These are phyloP conservation scores for Diaporthe capsici DNA, from an alignment of 2,329 filamentous ascomycete species.

Conservation along the genomic window DNA sequence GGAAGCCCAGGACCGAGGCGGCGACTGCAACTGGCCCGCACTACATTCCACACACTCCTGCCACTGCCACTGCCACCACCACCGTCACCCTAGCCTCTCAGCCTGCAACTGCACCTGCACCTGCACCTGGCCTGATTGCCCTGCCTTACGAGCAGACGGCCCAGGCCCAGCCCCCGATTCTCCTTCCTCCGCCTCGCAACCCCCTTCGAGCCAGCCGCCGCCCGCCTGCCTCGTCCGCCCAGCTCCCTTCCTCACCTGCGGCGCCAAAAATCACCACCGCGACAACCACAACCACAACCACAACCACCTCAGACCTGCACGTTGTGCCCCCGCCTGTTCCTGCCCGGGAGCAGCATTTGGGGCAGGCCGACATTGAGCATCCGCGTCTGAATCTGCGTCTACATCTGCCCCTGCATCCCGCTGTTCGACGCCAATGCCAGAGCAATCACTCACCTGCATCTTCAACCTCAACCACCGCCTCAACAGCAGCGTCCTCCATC, in stretches of 20 bases:
- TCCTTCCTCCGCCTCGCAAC: slow-evolving; percentile 61
- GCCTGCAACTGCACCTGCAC: slow-evolving; percentile 29
- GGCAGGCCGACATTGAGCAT: background rate
- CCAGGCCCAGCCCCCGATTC: slow-evolving; percentile 70
- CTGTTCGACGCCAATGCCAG: slow-evolving; percentile 58
- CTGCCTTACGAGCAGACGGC: slow-evolving; percentile 74
- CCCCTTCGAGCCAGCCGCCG: slow-evolving; percentile 52
- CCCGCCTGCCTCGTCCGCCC: slow-evolving; percentile 43
- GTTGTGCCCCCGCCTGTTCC: slow-evolving; percentile 56
- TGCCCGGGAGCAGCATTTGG: slow-evolving; percentile 51
- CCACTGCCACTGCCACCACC: background rate
- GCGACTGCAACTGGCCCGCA: slow-evolving; percentile 16
- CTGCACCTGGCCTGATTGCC: slow-evolving; percentile 63
- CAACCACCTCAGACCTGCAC: slow-evolving; percentile 41
- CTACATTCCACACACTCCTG: slow-evolving; percentile 18
- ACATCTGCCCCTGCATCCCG: slow-evolving; percentile 11
- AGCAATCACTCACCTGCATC: slow-evolving; percentile 37
- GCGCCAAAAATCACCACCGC: slow-evolving; percentile 39
- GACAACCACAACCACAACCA: slow-evolving; percentile 47
- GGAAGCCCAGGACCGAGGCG: slow-evolving; percentile 31
- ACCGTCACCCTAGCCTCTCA: background rate
- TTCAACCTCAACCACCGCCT: slow-evolving; percentile 46
- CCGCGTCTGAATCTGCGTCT: slow-evolving; percentile 12
- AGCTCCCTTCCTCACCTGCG: slow-evolving; percentile 40
- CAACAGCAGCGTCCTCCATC: slow-evolving; percentile 46